Evolutionary conservation across 805 yeast species (phyloP).

Genomic region (Pichia rugopelliculosa): DNA sequence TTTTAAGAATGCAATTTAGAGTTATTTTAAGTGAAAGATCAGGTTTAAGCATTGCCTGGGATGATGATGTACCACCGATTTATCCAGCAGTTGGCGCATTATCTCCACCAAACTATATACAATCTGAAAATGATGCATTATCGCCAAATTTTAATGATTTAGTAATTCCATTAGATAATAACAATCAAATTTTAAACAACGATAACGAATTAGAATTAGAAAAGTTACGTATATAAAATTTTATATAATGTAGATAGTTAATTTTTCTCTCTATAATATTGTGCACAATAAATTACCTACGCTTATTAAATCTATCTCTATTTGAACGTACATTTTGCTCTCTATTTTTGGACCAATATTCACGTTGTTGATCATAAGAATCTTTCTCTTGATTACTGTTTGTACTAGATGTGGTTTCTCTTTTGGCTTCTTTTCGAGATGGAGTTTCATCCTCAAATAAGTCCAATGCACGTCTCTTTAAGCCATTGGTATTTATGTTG

Average conservation of each 20-base stretch:
- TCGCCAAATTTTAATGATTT: constrained; percentile 16
- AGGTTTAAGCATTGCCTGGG: constrained; percentile 97
- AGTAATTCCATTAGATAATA: constrained; percentile 19
- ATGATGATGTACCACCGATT: constrained; percentile 97
- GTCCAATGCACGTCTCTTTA: neutral
- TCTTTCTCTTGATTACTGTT: neutral
- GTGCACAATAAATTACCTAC: no score
- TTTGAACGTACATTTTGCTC: neutral
- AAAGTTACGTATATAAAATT: neutral
- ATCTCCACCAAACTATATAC: constrained; percentile 77
- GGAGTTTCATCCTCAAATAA: neutral
- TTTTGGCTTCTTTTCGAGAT: neutral
- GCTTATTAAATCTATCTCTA: neutral
- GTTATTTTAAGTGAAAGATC: constrained; percentile 79
- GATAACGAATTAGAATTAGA: neutral
- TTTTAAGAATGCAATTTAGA: constrained; percentile 89
- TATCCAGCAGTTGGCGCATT: constrained; percentile 77
- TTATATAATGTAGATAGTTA: neutral
- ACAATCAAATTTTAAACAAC: neutral
- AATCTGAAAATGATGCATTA: constrained; percentile 18
- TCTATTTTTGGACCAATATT: neutral
- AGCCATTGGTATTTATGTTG: neutral
- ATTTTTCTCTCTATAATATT: no score
- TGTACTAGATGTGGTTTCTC: neutral
- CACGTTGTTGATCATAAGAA: neutral